Base-by-base conservation (phyloP, 1,284 basidiomycete genomes). In the Cronartium quercuum region DNA sequence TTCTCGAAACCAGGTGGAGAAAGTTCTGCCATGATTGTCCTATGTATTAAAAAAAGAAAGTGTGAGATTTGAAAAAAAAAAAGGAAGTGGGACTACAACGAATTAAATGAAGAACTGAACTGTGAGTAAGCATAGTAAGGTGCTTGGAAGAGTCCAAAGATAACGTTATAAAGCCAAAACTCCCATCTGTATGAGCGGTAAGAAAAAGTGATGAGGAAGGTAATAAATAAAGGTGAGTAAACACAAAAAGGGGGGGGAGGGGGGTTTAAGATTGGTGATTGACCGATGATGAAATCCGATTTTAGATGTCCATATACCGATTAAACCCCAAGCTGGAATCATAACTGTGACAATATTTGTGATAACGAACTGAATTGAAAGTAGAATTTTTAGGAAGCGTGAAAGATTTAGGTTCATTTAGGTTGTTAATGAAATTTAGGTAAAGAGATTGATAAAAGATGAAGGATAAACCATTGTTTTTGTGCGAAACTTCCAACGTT, bases 41-140 rank as follows among this genome's bases (percentile, higher is more conserved):
- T 55, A 6, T 51, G 15, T 51, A 51, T 3, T 15, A 13, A 51
- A 6, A 51, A 13, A 21, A 55, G 51, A 55, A 55, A 3, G 51
- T 0, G n/a, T 6, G 12, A 2, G n/a, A 6, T 6, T 55, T n/a
- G 7, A 55, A n/a, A 55, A 10, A 55, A 55, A 2, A 21, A 18
- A 21, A 21, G 18, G 29, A n/a, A n/a, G 10, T 6, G 12, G 51
- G 12, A 3, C 9, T 9, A 55, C 24, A 55, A n/a, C 21, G 35
- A 66, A 66, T 12, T 18, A 29, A 10, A n/a, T 10, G 2, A 21
- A 51, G 13, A 35, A 75, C 64, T 67, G 37, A 66, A 75, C 71
- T 75, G 71, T 21, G 71, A 75, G 44, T 75, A 75, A 21, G 71
- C 55, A 40, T 75, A 75, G 34, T 75, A 75, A 47, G 71, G 71